These are phyloP conservation scores for Didymella lethalis DNA, from an alignment of 2,329 filamentous ascomycete species.

Conservation along the genomic window DNA sequence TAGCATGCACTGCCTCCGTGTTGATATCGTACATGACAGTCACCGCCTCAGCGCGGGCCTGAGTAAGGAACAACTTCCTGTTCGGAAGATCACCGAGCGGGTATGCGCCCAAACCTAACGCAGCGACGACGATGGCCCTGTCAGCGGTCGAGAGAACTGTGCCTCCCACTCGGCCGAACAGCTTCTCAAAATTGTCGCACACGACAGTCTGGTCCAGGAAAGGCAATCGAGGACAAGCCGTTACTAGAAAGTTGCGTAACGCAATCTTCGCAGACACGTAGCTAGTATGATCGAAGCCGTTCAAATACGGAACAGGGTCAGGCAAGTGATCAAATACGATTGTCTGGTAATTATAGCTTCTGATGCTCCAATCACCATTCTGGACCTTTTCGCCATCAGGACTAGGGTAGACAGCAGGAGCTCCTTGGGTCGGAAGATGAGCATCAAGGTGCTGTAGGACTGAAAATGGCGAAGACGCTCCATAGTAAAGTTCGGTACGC, in stretches of 20 bases:
- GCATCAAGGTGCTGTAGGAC: conserved; percentile 18
- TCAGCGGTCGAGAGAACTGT: background rate
- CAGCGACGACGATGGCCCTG: conserved; percentile 5
- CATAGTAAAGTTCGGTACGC: conserved; percentile 17
- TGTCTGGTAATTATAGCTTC: conserved; percentile 19
- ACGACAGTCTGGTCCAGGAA: conserved; percentile 6
- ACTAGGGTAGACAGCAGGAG: conserved; percentile 5
- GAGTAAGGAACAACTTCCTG: conserved; percentile 8
- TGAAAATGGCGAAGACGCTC: conserved; percentile 20
- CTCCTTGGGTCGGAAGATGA: conserved; percentile 16
- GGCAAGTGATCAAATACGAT: conserved; percentile 19
- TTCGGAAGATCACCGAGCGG: conserved; percentile 7
- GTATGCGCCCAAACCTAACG: conserved; percentile 10
- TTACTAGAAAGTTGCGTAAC: conserved; percentile 17
- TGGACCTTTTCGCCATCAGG: conserved; percentile 5
- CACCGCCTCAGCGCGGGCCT: conserved; percentile 10
- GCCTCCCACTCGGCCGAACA: background rate
- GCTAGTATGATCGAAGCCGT: conserved; percentile 1
- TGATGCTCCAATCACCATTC: conserved; percentile 15
- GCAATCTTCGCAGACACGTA: conserved; percentile 15
- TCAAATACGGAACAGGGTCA: background rate
- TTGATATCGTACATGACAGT: conserved; percentile 17
- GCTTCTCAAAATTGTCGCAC: conserved; percentile 12
- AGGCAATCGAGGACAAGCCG: conserved; percentile 11
- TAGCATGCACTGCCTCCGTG: conserved; percentile 11